These are phyloP conservation scores for Fusarium falciforme DNA, from an alignment of 2,329 filamentous ascomycete species.

Conservation along the genomic window DNA sequence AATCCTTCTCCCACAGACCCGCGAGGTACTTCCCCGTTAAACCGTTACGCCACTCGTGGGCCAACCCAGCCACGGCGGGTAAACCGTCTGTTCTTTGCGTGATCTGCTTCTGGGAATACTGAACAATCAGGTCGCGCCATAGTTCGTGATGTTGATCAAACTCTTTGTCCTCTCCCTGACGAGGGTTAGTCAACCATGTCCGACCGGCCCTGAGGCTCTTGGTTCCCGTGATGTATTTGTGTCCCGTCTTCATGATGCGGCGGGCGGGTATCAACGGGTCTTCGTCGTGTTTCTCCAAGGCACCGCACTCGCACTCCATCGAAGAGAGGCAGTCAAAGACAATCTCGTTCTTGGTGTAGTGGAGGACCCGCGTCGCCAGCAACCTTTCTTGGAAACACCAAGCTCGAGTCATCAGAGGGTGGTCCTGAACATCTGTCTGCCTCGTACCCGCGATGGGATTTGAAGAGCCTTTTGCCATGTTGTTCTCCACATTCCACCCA, in stretches of 20 bases:
- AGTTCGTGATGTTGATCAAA: slow-evolving; percentile 30
- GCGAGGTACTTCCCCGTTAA: slow-evolving; percentile 39
- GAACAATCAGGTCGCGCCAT: slow-evolving; percentile 39
- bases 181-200: background rate
- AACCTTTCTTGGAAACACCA: slow-evolving; percentile 48
- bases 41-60: slow-evolving; percentile 27
- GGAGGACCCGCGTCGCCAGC: slow-evolving; percentile 41
- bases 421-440: slow-evolving; percentile 4
- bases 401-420: slow-evolving; percentile 38
- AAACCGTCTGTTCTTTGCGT: slow-evolving; percentile 37
- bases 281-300: slow-evolving; percentile 25
- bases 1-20: slow-evolving; percentile 39
- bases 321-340: slow-evolving; percentile 40
- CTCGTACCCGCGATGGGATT: slow-evolving; percentile 8
- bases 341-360: slow-evolving; percentile 44
- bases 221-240: slow-evolving; percentile 29
- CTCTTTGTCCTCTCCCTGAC: background rate
- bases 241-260: slow-evolving; percentile 35
- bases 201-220: background rate
- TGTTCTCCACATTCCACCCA: slow-evolving; percentile 14
- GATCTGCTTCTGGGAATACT: slow-evolving; percentile 39
- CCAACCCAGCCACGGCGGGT: slow-evolving; percentile 41
- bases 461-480: slow-evolving; percentile 12
- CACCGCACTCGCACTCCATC: slow-evolving; percentile 42
- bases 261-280: slow-evolving; percentile 29